Conservation (phyloP, 2,329 filamentous ascomycete genomes). For the Metarhizium anisopliae region DNA sequence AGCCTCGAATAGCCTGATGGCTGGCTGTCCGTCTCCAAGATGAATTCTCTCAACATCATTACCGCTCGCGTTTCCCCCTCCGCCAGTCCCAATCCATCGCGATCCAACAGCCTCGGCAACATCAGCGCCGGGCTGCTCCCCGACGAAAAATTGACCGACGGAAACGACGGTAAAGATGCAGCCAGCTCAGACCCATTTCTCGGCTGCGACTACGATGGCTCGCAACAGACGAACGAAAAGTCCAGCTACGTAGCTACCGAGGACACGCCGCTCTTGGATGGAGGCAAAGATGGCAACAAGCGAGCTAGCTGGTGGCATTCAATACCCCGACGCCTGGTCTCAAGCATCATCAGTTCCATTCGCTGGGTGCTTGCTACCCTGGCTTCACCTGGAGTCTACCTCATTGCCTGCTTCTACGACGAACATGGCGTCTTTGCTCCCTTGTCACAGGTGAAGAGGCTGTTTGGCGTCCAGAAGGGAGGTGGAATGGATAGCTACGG, state of each 20-base stretch:
- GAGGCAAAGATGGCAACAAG: slow-evolving; percentile 24
- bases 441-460: slow-evolving; percentile 60
- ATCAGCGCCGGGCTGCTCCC: slow-evolving; percentile 38
- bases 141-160: slow-evolving; percentile 26
- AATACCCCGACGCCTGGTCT: slow-evolving; percentile 61
- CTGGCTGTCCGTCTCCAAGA: slow-evolving; percentile 50
- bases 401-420: slow-evolving; percentile 77
- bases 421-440: slow-evolving; percentile 71
- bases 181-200: slow-evolving; percentile 26
- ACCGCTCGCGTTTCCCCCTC: slow-evolving; percentile 69
- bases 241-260: slow-evolving; percentile 36
- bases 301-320: slow-evolving; percentile 41
- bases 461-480: slow-evolving; percentile 42
- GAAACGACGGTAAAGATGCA: slow-evolving; percentile 26
- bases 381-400: slow-evolving; percentile 69
- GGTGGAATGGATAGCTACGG: slow-evolving; percentile 19
- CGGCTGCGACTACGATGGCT: slow-evolving; percentile 26
- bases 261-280: slow-evolving; percentile 52
- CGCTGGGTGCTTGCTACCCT: slow-evolving; percentile 72
- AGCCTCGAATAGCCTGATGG: slow-evolving; percentile 34
- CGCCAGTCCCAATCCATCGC: slow-evolving; percentile 45
- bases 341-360: slow-evolving; percentile 65
- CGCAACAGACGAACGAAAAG: slow-evolving; percentile 29
- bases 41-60: slow-evolving; percentile 96
- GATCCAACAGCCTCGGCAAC: slow-evolving; percentile 52